phyloP scores from a whole-genome alignment of 306 rosid genomes.

The Rubus idaeus region DNA sequence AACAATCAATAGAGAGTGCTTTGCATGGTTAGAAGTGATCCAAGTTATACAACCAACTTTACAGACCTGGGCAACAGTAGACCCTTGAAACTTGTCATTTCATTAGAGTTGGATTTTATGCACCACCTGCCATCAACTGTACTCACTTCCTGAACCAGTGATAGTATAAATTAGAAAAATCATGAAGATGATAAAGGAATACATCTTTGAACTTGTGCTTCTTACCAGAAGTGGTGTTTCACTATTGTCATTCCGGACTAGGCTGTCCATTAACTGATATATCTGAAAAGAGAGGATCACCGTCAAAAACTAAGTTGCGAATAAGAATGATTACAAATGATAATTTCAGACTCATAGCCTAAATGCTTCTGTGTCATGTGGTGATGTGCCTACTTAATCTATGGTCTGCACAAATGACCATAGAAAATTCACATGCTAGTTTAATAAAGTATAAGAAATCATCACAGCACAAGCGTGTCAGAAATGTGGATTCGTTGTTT shows the following conservation, averaged over 20 bases:
- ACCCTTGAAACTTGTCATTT: slow-evolving; percentile 61
- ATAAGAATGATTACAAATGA: not conserved
- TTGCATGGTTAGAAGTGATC: slow-evolving; percentile 17
- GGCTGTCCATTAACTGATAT: slow-evolving; percentile 65
- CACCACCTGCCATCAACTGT: slow-evolving; percentile 93
- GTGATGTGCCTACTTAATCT: not conserved
- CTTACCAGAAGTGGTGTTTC: slow-evolving; percentile 67
- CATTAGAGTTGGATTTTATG: slow-evolving; percentile 56
- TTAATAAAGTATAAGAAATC: not conserved
- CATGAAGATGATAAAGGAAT: slow-evolving; percentile 13
- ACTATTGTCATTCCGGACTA: slow-evolving; percentile 58
- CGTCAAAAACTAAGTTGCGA: slow-evolving; percentile 1
- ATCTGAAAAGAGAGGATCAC: slow-evolving; percentile 49
- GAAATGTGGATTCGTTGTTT: not conserved
- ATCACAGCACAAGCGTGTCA: not conserved
- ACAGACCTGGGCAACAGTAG: slow-evolving; percentile 80
- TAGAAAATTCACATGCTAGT: not conserved
- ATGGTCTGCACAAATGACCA: not conserved
- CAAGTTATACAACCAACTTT: slow-evolving; percentile 28
- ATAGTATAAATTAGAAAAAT: slow-evolving; percentile 29
- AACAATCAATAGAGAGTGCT: slow-evolving; percentile 13
- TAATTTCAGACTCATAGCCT: not conserved
- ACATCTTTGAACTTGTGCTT: slow-evolving; percentile 27
- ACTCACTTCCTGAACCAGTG: slow-evolving; percentile 70
- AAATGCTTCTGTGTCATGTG: not conserved